These are phyloP conservation scores for Arthromyces matolae DNA, from an alignment of 768 basidiomycete genomes.

Conservation along the genomic window DNA sequence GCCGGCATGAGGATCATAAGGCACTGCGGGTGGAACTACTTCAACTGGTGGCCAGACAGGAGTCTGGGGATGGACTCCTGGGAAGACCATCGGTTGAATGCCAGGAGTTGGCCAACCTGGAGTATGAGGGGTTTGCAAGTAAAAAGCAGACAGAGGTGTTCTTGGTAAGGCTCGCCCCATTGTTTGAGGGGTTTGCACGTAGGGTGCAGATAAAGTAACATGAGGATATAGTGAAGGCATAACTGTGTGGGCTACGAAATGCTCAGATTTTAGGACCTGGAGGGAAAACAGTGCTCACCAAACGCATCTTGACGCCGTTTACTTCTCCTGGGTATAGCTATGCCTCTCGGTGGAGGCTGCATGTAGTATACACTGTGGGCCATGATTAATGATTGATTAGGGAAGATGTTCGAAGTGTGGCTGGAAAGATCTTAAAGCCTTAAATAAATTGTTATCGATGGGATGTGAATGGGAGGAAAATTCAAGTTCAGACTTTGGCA, in stretches of 20 bases:
- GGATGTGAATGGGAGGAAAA: not conserved
- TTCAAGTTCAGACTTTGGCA: not conserved
- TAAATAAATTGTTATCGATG: conserved; percentile 7
- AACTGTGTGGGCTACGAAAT: conserved; percentile 7
- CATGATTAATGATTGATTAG: not conserved
- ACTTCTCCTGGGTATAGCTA: conserved; percentile 9
- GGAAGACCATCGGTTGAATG: conserved; percentile 3
- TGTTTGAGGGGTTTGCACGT: conserved; percentile 6
- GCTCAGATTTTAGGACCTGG: not conserved
- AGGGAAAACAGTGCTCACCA: conserved; percentile 2
- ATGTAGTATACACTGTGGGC: conserved; percentile 3
- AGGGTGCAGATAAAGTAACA: conserved; percentile 4
- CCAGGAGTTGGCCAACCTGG: conserved; percentile 6
- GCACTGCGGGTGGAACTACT: conserved; percentile 4
- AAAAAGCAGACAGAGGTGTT: not conserved
- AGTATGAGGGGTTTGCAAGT: not conserved
- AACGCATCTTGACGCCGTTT: not conserved
- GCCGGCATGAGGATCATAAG: not conserved
- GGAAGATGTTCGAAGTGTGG: not conserved
- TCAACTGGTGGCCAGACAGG: conserved; percentile 11
- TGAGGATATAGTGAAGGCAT: conserved; percentile 7
- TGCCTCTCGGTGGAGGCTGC: conserved; percentile 6
- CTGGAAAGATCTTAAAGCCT: not conserved
- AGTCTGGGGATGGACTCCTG: conserved; percentile 1
- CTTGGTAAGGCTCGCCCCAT: not conserved